These are phyloP conservation scores for Lichtheimia ramosa DNA, from an alignment of 371 early-diverging fungal genomes.

Conservation along the genomic window DNA sequence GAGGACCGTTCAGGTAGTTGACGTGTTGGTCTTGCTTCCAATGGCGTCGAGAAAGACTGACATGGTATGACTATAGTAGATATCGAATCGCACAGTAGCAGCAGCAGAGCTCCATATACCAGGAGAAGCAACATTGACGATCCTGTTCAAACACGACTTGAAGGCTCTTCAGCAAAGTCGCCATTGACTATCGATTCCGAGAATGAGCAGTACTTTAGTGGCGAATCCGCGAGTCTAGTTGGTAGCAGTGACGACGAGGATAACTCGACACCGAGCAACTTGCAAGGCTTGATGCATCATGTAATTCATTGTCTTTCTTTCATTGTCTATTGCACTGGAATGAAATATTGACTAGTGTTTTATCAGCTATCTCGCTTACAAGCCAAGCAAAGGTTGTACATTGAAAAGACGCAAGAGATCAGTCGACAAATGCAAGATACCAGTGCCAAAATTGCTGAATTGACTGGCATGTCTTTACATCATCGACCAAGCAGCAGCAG, in stretches of 20 bases:
- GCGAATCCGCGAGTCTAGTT: neutral
- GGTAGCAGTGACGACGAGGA: constrained; percentile 5
- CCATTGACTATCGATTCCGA: neutral
- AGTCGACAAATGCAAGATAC: constrained; percentile 11
- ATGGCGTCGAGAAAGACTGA: too few relatives aligned
- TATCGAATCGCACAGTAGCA: too few relatives aligned
- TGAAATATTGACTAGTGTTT: neutral
- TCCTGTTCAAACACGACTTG: too few relatives aligned
- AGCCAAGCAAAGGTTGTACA: constrained; percentile 14
- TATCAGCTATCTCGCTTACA: constrained; percentile 16
- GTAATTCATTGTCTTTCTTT: neutral
- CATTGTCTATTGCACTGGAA: neutral
- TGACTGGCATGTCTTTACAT: constrained; percentile 1
- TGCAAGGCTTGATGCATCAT: constrained; percentile 15
- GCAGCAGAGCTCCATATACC: too few relatives aligned
- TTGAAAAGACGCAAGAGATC: constrained; percentile 16
- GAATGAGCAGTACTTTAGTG: neutral
- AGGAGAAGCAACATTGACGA: too few relatives aligned
- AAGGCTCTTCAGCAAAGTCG: too few relatives aligned
- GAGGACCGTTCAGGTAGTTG: too few relatives aligned
- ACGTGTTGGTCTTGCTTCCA: too few relatives aligned
- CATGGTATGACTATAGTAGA: too few relatives aligned
- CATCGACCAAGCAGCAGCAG: neutral
- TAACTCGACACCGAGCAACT: constrained; percentile 1
- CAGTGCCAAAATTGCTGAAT: constrained; percentile 12